These are phyloP conservation scores for Mycena citricolor DNA, from an alignment of 1,284 basidiomycete genomes.

Conservation along the genomic window DNA sequence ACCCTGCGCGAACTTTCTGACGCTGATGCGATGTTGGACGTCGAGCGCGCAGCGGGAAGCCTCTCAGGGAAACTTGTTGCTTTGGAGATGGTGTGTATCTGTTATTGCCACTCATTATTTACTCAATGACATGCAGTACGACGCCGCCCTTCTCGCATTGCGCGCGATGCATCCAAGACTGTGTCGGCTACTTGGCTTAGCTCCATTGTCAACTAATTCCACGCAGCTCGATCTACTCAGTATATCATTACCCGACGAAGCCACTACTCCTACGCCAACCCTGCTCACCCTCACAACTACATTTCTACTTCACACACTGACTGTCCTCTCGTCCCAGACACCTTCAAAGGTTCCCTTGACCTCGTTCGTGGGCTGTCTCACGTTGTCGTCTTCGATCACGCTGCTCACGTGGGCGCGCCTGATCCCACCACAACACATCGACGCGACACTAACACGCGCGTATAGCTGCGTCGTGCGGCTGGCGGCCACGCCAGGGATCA, in stretches of 20 bases:
- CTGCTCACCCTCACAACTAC: conserved; percentile 56
- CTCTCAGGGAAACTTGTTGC: conserved; percentile 62
- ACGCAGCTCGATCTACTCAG: conserved; percentile 41
- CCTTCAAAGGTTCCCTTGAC: conserved; percentile 27
- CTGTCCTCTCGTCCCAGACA: conserved; percentile 31
- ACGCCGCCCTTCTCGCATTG: conserved; percentile 46
- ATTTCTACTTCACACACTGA: conserved; percentile 54
- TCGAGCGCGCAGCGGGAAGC: conserved; percentile 70
- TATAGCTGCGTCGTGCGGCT: conserved; percentile 55
- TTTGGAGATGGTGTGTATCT: conserved; percentile 58
- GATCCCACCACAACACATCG: conserved; percentile 49
- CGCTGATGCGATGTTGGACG: conserved; percentile 57
- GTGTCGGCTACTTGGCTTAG: too few relatives aligned
- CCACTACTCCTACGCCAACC: conserved; percentile 36
- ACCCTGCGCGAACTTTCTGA: conserved; percentile 46
- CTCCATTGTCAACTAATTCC: conserved; percentile 16
- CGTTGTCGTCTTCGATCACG: conserved; percentile 33
- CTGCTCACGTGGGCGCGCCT: conserved; percentile 54
- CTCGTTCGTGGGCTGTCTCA: conserved; percentile 38
- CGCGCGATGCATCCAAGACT: conserved; percentile 47
- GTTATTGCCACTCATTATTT: conserved; percentile 3
- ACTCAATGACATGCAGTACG: conserved; percentile 47
- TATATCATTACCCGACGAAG: conserved; percentile 42
- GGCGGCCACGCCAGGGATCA: conserved; percentile 28
- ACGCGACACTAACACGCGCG: conserved; percentile 55